Base-by-base conservation (phyloP, 805 yeast genomes). In the Candida vaughaniae region DNA sequence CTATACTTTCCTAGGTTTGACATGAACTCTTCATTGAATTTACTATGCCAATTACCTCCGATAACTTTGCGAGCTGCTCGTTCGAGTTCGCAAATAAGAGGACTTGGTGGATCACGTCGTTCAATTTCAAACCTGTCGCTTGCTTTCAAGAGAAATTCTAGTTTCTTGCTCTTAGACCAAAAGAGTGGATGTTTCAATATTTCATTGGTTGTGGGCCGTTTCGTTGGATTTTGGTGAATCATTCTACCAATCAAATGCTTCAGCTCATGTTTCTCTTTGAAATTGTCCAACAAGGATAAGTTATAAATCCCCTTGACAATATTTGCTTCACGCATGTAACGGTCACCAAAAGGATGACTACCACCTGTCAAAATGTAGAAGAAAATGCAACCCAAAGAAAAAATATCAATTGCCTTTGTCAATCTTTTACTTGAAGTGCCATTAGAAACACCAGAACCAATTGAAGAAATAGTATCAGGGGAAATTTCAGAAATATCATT, bases 321-420 rank as follows among this genome's bases (percentile, higher is more conserved):
- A 52, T 93, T 90, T 9, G 85, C 93, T 52, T 93, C 98, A 37
- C 99, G 73, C 50, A 82, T 57, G 51, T 87, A 88, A 31, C 87
- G 69, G 51, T 85, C 93, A n/a, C 99, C 99, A 66, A 86, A 93
- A 4, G 99, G 99, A 67, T 93, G 99, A 6, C 60, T 55, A 0
- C 99, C 98, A 11, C 77, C 77, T 0, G 95, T 74, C 25, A 93
- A 62, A 26, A 90, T 83, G 53, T 89, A 93, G 56, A 77, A 91
- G 53, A 87, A 93, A 1, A 93, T 90, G 62, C 99, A 93, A 0
- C 99, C 99, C 43, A 91, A 66, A 0, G 97, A 86, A 55, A 93
- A 93, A 3, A 93, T 85, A 60, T 93, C 99, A 37, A 93, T 85
- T 0, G 96, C 89, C 46, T 90, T 76, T 0, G 96, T 90, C 26